Evolutionary conservation across 495 filamentous ascomycete genomes (phyloP).

Genomic region (Podospora bellae-mahoneyi): DNA sequence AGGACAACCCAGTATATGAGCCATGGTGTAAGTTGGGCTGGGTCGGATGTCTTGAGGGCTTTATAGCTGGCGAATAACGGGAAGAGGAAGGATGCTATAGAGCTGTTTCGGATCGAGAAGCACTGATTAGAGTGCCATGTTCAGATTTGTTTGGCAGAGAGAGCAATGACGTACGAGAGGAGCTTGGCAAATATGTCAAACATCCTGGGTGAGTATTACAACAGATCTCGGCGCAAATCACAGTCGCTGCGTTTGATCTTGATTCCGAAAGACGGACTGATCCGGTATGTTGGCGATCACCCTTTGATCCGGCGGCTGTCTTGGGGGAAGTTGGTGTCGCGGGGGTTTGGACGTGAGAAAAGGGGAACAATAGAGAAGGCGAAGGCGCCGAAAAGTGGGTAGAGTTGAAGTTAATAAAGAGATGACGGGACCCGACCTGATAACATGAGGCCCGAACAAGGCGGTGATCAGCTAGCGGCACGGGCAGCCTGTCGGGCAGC

Average conservation of each 20-base stretch:
- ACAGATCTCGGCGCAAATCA: neutral
- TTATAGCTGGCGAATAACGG: conserved; percentile 98
- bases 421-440: neutral
- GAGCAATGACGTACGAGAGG: conserved; percentile 61
- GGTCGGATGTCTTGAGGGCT: conserved; percentile 88
- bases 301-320: neutral
- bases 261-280: neutral
- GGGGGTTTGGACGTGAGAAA: neutral
- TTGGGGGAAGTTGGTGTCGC: neutral
- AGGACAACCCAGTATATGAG: conserved; percentile 99
- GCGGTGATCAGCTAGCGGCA: neutral
- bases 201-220: conserved; percentile 49
- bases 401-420: neutral
- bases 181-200: conserved; percentile 78
- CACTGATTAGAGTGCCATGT: neutral
- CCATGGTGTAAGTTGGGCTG: conserved; percentile 92
- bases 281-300: neutral
- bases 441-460: neutral
- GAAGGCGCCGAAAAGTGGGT: neutral
- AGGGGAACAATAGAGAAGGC: neutral
- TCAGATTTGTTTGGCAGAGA: neutral
- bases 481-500: neutral
- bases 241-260: neutral
- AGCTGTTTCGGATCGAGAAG: conserved; percentile 47
- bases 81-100: conserved; percentile 86